Evolutionary conservation across 2,329 filamentous ascomycete genomes (phyloP).

Genomic region (Beauveria bassiana): DNA sequence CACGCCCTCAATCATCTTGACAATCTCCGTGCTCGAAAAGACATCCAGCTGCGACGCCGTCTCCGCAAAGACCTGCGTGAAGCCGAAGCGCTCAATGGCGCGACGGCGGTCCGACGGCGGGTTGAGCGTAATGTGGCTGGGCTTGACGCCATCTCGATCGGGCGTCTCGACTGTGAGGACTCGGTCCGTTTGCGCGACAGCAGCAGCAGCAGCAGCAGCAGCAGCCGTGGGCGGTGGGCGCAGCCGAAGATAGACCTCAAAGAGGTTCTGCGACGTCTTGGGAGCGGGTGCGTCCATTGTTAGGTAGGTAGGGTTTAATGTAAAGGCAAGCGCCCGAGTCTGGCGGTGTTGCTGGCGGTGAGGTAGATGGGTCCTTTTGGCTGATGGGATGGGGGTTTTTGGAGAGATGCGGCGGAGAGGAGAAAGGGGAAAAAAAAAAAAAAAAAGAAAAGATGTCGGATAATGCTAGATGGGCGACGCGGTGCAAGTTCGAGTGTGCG

Average conservation of each 20-base stretch:
- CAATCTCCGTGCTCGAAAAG: slow-evolving; percentile 71
- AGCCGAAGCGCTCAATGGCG: slow-evolving; percentile 87
- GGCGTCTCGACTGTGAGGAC: slow-evolving; percentile 71
- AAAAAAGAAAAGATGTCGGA: background rate
- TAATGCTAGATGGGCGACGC: background rate
- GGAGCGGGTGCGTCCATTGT: slow-evolving; percentile 31
- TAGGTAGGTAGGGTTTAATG: background rate
- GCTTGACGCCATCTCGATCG: slow-evolving; percentile 30
- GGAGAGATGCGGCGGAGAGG: background rate
- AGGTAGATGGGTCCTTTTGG: background rate
- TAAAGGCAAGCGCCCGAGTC: background rate
- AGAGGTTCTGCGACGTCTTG: slow-evolving; percentile 50
- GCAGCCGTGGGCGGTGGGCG: slow-evolving; percentile 51
- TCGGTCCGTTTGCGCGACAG: slow-evolving; percentile 43
- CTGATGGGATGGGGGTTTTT: no score
- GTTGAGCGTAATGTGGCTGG: slow-evolving; percentile 68
- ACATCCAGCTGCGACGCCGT: slow-evolving; percentile 76
- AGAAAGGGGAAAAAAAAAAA: no score
- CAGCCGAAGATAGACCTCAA: slow-evolving; percentile 85
- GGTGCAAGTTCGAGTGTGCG: background rate
- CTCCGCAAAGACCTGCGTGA: slow-evolving; percentile 90
- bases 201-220: slow-evolving; percentile 19
- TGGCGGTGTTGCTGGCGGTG: no score
- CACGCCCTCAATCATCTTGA: slow-evolving; percentile 72
- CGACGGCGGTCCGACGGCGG: slow-evolving; percentile 80